Evolutionary conservation across 129 eudicot species (phyloP).

Genomic region (Flaveria ramosissima): DNA sequence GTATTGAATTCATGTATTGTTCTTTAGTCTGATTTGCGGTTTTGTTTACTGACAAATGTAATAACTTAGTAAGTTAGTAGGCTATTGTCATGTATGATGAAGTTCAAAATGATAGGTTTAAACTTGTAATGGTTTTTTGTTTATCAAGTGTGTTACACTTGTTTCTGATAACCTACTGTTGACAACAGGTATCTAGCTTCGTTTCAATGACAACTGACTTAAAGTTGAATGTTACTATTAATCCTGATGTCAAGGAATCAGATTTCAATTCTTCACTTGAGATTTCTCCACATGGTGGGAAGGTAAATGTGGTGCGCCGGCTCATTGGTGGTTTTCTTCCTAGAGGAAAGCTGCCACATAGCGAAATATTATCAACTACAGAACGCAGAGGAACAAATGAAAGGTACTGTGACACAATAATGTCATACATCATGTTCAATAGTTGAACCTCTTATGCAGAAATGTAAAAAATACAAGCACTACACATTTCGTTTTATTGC

Average conservation of each 20-base stretch:
- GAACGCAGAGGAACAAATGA: constrained; percentile 51
- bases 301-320: constrained; percentile 46
- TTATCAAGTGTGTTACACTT: too few relatives aligned
- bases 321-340: constrained; percentile 48
- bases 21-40: too few relatives aligned
- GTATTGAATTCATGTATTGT: too few relatives aligned
- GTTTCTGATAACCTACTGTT: too few relatives aligned
- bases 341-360: constrained; percentile 29
- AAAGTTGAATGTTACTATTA: constrained; percentile 48
- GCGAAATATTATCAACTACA: constrained; percentile 17
- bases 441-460: not conserved
- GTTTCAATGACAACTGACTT: constrained; percentile 42
- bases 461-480: not conserved
- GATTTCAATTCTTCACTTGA: constrained; percentile 43
- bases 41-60: too few relatives aligned
- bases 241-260: constrained; percentile 46
- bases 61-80: too few relatives aligned
- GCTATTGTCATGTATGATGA: too few relatives aligned
- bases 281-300: constrained; percentile 39
- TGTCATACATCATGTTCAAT: not conserved
- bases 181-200: constrained; percentile 31
- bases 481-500: not conserved
- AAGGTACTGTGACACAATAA: constrained; percentile 41
- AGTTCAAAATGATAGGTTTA: too few relatives aligned
- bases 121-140: too few relatives aligned